A percentile compares a stretch with the other conserved stretches of the same genome.
Evolutionary conservation across 805 yeast genomes (phyloP).

Genomic region (Lachancea fermentati): DNA sequence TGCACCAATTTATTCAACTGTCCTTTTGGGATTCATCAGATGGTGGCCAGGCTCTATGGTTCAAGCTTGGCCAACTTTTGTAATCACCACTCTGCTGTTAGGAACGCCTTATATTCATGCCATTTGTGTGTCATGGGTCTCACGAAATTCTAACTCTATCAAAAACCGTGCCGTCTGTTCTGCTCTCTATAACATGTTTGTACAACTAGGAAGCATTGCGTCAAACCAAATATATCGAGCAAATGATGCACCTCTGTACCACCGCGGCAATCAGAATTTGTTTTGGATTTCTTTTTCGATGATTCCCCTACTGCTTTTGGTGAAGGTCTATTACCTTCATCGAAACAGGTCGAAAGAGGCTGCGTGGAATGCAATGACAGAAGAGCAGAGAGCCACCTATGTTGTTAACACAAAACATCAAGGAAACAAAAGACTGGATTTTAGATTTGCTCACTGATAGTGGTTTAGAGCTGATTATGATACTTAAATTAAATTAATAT

Average conservation of each 20-base stretch:
- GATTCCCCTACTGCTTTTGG: slow-evolving; percentile 23
- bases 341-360: slow-evolving; percentile 40
- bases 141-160: slow-evolving; percentile 57
- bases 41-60: slow-evolving; percentile 38
- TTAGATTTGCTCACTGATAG: slow-evolving; percentile 32
- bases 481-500: no score
- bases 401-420: slow-evolving; percentile 40
- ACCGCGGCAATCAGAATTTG: slow-evolving; percentile 47
- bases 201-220: slow-evolving; percentile 53
- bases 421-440: slow-evolving; percentile 58
- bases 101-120: slow-evolving; percentile 46
- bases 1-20: slow-evolving; percentile 33
- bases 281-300: slow-evolving; percentile 32
- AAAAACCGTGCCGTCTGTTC: slow-evolving; percentile 57
- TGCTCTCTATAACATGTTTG: slow-evolving; percentile 58
- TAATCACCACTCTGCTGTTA: slow-evolving; percentile 30
- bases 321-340: slow-evolving; percentile 28
- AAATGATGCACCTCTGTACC: slow-evolving; percentile 55
- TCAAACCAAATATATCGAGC: slow-evolving; percentile 51
- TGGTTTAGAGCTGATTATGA: no score
- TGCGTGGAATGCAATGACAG: slow-evolving; percentile 46
- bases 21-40: slow-evolving; percentile 31
- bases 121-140: slow-evolving; percentile 52
- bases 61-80: slow-evolving; percentile 38
- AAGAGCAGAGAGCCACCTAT: slow-evolving; percentile 46